A percentile compares a stretch with the other conserved stretches of the same genome.
Conservation (phyloP, 805 yeast species). For the Cyberlindnera mrakii region DNA sequence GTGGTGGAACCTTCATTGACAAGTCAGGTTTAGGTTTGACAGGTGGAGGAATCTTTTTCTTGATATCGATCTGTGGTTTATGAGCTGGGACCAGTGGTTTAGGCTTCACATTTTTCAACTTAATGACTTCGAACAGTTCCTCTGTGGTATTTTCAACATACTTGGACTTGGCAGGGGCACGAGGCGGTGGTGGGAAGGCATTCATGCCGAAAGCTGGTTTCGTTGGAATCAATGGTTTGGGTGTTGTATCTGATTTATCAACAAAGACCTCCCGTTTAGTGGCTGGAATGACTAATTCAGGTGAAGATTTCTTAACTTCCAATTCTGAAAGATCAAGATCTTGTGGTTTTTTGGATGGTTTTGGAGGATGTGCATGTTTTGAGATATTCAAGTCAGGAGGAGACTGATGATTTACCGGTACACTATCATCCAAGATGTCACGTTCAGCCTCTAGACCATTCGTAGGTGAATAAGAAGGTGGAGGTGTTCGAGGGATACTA, state of each 20-base stretch:
- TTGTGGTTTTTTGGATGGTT: constrained; percentile 11
- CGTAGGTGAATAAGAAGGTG: constrained; percentile 4
- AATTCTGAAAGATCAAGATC: not conserved
- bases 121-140: too few species aligned
- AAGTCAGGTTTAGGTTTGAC: constrained; percentile 9
- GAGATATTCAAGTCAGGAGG: constrained; percentile 2
- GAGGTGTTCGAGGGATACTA: not conserved
- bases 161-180: too few species aligned
- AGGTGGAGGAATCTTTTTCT: constrained; percentile 6
- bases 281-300: not conserved
- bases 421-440: not conserved
- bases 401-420: not conserved
- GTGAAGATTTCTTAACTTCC: not conserved
- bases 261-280: not conserved
- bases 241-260: not conserved
- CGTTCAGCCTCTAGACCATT: too few species aligned
- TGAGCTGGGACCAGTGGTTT: constrained; percentile 1
- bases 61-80: not conserved
- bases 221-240: not conserved
- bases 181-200: constrained; percentile 1
- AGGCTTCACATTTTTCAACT: not conserved
- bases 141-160: too few species aligned
- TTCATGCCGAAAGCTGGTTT: not conserved
- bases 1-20: constrained; percentile 7
- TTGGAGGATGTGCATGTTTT: constrained; percentile 20